These are phyloP conservation scores for Vaccinium myrtillus DNA, from an alignment of 148 eudicot genomes.

Conservation along the genomic window DNA sequence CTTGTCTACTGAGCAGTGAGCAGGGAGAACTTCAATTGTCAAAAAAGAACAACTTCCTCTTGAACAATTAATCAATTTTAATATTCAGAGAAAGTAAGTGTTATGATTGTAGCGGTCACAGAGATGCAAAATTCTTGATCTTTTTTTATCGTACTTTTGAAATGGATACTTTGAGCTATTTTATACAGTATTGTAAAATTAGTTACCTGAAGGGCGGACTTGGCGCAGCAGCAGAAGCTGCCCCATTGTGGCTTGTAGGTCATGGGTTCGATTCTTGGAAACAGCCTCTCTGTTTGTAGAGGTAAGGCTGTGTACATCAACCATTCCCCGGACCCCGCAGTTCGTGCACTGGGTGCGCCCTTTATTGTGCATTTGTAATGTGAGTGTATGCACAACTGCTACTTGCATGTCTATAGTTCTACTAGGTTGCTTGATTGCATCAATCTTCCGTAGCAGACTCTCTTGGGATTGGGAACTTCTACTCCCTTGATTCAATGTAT, in stretches of 20 bases:
- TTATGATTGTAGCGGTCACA: not conserved
- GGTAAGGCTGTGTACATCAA: too few relatives aligned
- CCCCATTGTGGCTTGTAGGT: too few relatives aligned
- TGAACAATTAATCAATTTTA: not conserved
- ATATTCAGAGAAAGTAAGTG: not conserved
- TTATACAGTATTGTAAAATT: not conserved
- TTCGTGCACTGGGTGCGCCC: too few relatives aligned
- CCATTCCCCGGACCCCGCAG: too few relatives aligned
- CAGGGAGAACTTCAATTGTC: not conserved
- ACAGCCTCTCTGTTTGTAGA: too few relatives aligned
- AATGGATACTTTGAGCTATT: conserved; percentile 3
- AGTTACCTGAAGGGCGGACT: not conserved
- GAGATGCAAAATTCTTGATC: not conserved
- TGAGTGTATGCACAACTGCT: not conserved
- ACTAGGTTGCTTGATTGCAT: not conserved
- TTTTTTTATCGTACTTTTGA: not conserved
- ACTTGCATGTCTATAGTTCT: not conserved
- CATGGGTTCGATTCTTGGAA: too few relatives aligned
- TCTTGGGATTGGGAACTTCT: not conserved
- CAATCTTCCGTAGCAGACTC: not conserved
- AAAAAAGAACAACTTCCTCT: not conserved
- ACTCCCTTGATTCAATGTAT: not conserved
- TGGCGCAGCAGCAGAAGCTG: too few relatives aligned
- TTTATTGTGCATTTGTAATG: not conserved
- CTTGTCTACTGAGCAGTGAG: not conserved